Percentiles rank a stretch among this genome's conserved stretches.
Evolutionary conservation across 768 basidiomycete species (phyloP).

Genomic region (Lactifluus volemus): DNA sequence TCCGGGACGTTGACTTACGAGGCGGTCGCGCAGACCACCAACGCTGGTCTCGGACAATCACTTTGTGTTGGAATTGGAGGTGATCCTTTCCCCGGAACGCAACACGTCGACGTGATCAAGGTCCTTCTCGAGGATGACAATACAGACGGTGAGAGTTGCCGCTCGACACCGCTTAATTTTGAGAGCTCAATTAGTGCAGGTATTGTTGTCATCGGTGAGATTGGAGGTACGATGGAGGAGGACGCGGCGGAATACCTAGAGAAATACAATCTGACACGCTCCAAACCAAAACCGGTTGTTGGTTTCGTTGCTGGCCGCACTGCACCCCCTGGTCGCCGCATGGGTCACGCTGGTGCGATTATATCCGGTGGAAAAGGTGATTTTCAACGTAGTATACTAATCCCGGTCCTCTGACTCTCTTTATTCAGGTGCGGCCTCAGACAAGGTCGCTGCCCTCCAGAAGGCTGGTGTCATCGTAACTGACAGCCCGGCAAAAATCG

Average conservation of each 20-base stretch:
- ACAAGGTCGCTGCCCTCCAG: conserved; percentile 89
- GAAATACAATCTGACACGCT: conserved; percentile 82
- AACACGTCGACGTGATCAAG: conserved; percentile 92
- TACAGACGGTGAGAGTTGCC: conserved; percentile 62
- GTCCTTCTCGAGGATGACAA: conserved; percentile 91
- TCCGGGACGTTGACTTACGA: conserved; percentile 97
- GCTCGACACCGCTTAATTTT: background rate
- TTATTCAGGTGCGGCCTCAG: conserved; percentile 67
- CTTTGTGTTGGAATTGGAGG: conserved; percentile 97
- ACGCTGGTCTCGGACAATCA: conserved; percentile 92
- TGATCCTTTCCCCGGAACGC: conserved; percentile 93
- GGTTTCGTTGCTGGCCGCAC: conserved; percentile 98
- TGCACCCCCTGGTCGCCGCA: conserved; percentile 94
- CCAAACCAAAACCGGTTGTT: conserved; percentile 88
- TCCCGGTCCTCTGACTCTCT: background rate
- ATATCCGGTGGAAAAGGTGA: conserved; percentile 94
- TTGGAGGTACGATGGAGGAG: conserved; percentile 99
- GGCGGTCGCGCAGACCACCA: conserved; percentile 95
- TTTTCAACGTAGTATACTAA: background rate
- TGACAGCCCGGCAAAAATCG: conserved; percentile 93
- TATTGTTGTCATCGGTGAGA: conserved; percentile 97
- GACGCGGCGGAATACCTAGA: conserved; percentile 96
- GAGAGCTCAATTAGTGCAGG: conserved; percentile 36
- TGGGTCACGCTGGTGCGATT: conserved; percentile 98
- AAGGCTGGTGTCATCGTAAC: conserved; percentile 91